Evolutionary conservation across 768 basidiomycete genomes (phyloP).

Genomic region (Xanthoconium purpureum): DNA sequence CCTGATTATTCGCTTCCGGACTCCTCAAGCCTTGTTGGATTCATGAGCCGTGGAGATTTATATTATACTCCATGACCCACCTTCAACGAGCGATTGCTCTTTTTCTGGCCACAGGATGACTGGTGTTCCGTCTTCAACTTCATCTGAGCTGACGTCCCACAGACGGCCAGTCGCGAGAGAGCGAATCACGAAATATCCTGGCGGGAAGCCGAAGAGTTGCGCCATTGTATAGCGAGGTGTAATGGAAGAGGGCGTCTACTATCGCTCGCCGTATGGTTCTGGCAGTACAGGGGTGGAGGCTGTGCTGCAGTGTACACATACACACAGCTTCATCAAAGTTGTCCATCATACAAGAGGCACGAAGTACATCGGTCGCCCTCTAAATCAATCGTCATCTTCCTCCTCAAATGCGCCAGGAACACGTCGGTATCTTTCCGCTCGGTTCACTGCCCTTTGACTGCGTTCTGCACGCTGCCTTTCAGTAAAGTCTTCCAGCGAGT

Average conservation of each 20-base stretch:
- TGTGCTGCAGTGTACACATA: no score
- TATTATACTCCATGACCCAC: conserved; percentile 37
- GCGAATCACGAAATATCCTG: conserved; percentile 41
- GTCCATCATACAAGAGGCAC: not conserved
- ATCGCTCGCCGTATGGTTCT: not conserved
- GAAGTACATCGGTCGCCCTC: not conserved
- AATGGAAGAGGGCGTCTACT: not conserved
- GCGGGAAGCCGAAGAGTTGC: conserved; percentile 34
- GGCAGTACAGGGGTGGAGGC: not conserved
- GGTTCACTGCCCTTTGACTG: conserved; percentile 20
- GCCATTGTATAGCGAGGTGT: conserved; percentile 10
- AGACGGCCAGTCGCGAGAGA: conserved; percentile 35
- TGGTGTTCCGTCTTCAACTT: conserved; percentile 38
- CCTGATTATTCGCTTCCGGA: conserved; percentile 75
- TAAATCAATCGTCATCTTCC: conserved; percentile 19
- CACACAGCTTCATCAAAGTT: not conserved
- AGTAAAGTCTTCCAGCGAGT: conserved; percentile 70
- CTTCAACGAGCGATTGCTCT: conserved; percentile 75
- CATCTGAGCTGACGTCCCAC: conserved; percentile 35
- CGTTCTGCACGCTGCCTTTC: conserved; percentile 49
- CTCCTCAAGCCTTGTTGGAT: conserved; percentile 53
- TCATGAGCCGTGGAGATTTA: conserved; percentile 12
- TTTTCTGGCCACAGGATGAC: conserved; percentile 69
- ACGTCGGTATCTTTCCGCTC: conserved; percentile 6
- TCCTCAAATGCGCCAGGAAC: conserved; percentile 30